These are phyloP conservation scores for Thelephora ganbajun DNA, from an alignment of 768 basidiomycete genomes.

Conservation along the genomic window DNA sequence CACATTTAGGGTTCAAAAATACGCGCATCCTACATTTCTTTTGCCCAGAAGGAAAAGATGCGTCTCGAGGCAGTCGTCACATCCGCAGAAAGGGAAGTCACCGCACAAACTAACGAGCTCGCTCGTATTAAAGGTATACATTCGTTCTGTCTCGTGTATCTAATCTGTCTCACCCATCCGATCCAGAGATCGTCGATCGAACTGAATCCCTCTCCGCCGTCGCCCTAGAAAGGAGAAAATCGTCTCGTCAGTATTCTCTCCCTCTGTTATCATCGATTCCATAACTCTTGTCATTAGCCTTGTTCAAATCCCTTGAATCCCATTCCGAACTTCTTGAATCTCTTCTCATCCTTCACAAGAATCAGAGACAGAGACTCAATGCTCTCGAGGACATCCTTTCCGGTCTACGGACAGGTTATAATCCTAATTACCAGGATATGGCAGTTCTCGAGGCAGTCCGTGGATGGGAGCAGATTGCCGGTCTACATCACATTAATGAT, in stretches of 20 bases:
- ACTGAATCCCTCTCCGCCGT: conserved; percentile 69
- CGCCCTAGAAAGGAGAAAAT: conserved; percentile 71
- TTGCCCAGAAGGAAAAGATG: conserved; percentile 81
- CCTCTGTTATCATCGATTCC: not conserved
- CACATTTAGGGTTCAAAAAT: conserved; percentile 72
- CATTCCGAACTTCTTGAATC: conserved; percentile 70
- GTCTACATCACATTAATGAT: conserved; percentile 60
- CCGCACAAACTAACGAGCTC: conserved; percentile 53
- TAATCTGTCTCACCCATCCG: not conserved
- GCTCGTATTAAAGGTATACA: conserved; percentile 51
- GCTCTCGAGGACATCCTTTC: conserved; percentile 75
- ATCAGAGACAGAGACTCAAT: conserved; percentile 61
- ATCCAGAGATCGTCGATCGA: conserved; percentile 59
- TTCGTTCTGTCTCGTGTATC: no score
- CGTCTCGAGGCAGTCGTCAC: conserved; percentile 55
- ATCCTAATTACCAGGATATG: conserved; percentile 99
- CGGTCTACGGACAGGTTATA: conserved; percentile 73
- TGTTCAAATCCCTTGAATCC: conserved; percentile 59
- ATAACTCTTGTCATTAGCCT: conserved; percentile 32
- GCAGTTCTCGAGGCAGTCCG: conserved; percentile 93
- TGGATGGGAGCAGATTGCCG: conserved; percentile 74
- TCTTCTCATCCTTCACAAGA: conserved; percentile 56
- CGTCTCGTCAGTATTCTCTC: conserved; percentile 52
- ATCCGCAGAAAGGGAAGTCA: conserved; percentile 43
- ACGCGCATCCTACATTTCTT: conserved; percentile 74